phyloP scores from a whole-genome alignment of 768 basidiomycete species.

The Pleurotus ostreatus region DNA sequence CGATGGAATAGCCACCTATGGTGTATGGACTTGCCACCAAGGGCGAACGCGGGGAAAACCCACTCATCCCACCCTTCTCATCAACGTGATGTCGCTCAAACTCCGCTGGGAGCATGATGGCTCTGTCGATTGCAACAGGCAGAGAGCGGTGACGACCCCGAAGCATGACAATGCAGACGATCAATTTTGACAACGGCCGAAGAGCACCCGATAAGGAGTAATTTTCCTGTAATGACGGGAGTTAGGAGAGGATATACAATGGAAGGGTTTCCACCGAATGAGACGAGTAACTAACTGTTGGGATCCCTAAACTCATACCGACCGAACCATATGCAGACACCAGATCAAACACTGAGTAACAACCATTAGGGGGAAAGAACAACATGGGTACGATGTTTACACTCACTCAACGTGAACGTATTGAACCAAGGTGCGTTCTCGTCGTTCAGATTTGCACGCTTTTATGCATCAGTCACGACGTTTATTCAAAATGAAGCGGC shows the following conservation, averaged over 20 bases:
- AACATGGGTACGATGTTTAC: not conserved
- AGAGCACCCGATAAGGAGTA: constrained; percentile 7
- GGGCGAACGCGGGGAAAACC: not conserved
- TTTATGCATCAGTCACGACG: too few relatives aligned
- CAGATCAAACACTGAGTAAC: constrained; percentile 3
- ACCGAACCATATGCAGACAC: constrained; percentile 7
- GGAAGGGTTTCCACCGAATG: not conserved
- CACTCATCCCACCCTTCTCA: not conserved
- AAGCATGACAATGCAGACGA: constrained; percentile 6
- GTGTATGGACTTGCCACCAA: constrained; percentile 1
- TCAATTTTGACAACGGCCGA: constrained; percentile 2
- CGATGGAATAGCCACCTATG: constrained; percentile 1
- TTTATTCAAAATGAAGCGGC: too few relatives aligned
- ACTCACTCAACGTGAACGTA: constrained; percentile 1
- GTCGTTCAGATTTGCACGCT: not conserved
- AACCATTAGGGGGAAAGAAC: not conserved
- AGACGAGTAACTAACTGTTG: not conserved
- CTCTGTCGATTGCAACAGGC: constrained; percentile 87
- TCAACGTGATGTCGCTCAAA: constrained; percentile 25
- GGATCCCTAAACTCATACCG: constrained; percentile 7
- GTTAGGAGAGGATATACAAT: not conserved
- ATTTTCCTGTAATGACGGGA: not conserved
- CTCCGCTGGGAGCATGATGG: constrained; percentile 76
- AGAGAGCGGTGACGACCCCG: constrained; percentile 89
- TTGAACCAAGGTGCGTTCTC: constrained; percentile 8